These are phyloP conservation scores for Ceratobasidium sp. DNA, from an alignment of 1,284 basidiomycete genomes.

Conservation along the genomic window DNA sequence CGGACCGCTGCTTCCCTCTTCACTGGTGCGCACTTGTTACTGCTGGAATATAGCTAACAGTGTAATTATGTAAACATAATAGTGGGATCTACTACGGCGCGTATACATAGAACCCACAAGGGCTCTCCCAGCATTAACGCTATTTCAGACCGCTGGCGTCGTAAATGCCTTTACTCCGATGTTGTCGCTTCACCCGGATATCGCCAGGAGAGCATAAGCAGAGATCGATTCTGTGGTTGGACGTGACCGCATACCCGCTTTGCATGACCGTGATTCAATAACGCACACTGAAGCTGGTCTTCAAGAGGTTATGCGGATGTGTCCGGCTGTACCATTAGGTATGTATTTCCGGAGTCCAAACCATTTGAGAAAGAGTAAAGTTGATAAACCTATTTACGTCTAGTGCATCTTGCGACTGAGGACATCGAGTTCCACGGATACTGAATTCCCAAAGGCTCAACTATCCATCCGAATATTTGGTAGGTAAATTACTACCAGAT, in stretches of 20 bases:
- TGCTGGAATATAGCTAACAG: neutral
- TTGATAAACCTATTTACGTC: neutral
- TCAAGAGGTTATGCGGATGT: conserved; percentile 36
- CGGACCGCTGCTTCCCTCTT: conserved; percentile 15
- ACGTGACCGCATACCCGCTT: conserved; percentile 21
- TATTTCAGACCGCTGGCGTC: neutral
- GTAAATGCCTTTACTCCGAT: neutral
- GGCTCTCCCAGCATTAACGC: neutral
- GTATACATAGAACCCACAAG: neutral
- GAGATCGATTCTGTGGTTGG: conserved; percentile 40
- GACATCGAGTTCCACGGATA: conserved; percentile 27
- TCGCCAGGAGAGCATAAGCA: conserved; percentile 38
- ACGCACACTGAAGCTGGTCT: conserved; percentile 41
- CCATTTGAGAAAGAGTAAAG: neutral
- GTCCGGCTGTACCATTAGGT: neutral
- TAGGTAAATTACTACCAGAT: neutral
- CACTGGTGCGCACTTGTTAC: neutral
- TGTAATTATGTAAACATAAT: neutral
- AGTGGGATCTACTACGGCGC: conserved; percentile 11
- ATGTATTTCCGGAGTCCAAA: neutral
- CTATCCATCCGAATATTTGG: conserved; percentile 20
- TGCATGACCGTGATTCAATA: conserved; percentile 38
- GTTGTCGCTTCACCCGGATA: conserved; percentile 23
- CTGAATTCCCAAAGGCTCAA: conserved; percentile 7
- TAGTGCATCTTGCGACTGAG: neutral